Conservation (phyloP, 2,329 filamentous ascomycete species). For the Penicillium palitans region DNA sequence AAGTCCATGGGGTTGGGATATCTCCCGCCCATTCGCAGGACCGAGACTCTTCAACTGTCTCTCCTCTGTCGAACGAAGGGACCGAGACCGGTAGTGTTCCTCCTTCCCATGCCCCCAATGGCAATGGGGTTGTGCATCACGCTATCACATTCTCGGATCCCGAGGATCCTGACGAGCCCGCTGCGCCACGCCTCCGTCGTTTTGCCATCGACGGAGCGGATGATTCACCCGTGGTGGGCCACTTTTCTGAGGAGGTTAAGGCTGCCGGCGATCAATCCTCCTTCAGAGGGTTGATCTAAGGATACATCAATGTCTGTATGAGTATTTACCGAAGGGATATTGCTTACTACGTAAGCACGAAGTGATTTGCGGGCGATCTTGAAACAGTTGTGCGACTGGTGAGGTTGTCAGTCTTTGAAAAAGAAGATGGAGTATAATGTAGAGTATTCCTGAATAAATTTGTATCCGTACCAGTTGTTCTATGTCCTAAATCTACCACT, state of each 20-base stretch:
- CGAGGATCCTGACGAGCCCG: neutral
- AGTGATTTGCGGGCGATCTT: neutral
- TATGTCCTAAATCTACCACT: neutral
- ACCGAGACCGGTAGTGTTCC: neutral
- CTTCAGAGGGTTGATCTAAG: neutral
- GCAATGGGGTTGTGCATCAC: neutral
- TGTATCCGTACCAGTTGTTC: neutral
- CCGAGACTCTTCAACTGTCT: too few species aligned
- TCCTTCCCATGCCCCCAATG: neutral
- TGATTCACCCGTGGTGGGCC: neutral
- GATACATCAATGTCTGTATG: neutral
- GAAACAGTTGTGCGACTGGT: neutral
- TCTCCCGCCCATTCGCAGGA: neutral
- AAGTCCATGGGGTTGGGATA: neutral
- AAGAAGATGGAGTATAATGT: neutral
- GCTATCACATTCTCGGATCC: neutral
- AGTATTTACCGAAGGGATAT: neutral
- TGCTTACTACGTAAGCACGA: neutral
- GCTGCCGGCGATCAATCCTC: neutral
- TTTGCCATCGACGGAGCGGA: neutral
- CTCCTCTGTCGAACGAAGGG: neutral
- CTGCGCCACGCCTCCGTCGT: neutral
- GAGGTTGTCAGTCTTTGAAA: neutral
- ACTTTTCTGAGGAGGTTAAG: neutral
- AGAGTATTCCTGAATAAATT: neutral